Percentiles rank a stretch among this genome's conserved stretches.
phyloP scores from a whole-genome alignment of 352 stramenopile species.

The Phytopythium cucurbitacearum region DNA sequence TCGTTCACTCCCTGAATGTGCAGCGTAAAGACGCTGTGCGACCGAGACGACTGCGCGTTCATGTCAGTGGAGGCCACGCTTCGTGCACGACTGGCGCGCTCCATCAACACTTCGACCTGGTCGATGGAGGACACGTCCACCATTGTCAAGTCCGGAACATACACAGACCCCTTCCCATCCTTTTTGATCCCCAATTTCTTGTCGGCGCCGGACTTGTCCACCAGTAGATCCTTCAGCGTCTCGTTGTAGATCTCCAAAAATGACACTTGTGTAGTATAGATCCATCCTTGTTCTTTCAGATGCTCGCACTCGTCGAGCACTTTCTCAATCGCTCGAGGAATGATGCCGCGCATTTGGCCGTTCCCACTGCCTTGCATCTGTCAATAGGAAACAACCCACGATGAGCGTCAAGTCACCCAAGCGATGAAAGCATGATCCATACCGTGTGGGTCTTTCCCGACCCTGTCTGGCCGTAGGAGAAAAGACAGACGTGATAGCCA shows the following conservation, averaged over 20 bases:
- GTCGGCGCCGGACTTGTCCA: slow-evolving; percentile 39
- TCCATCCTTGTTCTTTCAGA: slow-evolving; percentile 86
- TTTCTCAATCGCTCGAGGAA: slow-evolving; percentile 96
- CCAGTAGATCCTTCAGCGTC: slow-evolving; percentile 95
- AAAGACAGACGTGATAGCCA: slow-evolving; percentile 96
- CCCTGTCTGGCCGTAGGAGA: slow-evolving; percentile 94
- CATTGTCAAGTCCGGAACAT: slow-evolving; percentile 57
- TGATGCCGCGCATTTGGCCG: slow-evolving; percentile 95
- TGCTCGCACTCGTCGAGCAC: slow-evolving; percentile 75
- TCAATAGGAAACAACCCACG: background rate
- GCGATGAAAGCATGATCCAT: background rate
- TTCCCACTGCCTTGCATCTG: slow-evolving; percentile 97
- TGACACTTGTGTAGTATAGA: slow-evolving; percentile 93
- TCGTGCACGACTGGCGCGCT: slow-evolving; percentile 53
- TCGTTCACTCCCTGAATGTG: slow-evolving; percentile 83
- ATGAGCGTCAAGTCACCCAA: slow-evolving; percentile 5
- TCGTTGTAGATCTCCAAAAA: slow-evolving; percentile 99
- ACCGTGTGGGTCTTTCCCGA: slow-evolving; percentile 94
- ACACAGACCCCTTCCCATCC: slow-evolving; percentile 55
- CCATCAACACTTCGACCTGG: slow-evolving; percentile 78
- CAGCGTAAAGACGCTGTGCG: slow-evolving; percentile 79
- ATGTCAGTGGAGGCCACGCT: slow-evolving; percentile 93
- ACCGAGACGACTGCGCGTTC: slow-evolving; percentile 81
- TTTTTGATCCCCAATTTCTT: slow-evolving; percentile 74
- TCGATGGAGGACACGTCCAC: slow-evolving; percentile 46